Percentiles rank a stretch among this genome's conserved stretches.
Conservation (phyloP, 1,284 basidiomycete genomes). For the Ceraceosorus bombacis region DNA sequence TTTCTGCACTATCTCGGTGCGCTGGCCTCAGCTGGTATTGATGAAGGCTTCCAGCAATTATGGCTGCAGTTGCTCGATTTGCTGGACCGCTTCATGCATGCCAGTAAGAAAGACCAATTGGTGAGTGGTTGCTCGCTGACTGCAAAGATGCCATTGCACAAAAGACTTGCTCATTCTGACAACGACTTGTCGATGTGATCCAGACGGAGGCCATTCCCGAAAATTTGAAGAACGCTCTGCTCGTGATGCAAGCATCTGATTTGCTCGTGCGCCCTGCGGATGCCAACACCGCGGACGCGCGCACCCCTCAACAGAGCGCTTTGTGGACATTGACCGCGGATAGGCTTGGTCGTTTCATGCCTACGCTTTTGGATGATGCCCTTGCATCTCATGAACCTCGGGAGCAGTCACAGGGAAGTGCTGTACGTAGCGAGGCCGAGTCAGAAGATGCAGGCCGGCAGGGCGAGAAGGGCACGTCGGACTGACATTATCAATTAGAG, state of each 20-base stretch:
- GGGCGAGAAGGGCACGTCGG: too few species aligned
- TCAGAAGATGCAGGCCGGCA: too few species aligned
- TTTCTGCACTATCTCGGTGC: conserved; percentile 87
- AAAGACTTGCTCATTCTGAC: too few species aligned
- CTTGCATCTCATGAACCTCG: background rate
- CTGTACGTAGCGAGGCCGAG: too few species aligned
- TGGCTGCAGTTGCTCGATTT: conserved; percentile 90
- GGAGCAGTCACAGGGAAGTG: too few species aligned
- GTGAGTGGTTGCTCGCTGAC: too few species aligned
- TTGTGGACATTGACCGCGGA: conserved; percentile 26
- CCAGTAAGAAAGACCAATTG: conserved; percentile 76
- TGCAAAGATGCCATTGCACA: too few species aligned
- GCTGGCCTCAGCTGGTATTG: conserved; percentile 58
- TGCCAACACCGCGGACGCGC: background rate
- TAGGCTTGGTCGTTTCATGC: conserved; percentile 28
- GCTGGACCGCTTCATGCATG: conserved; percentile 78
- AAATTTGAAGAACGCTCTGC: conserved; percentile 88
- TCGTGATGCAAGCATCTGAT: conserved; percentile 86
- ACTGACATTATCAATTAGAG: too few species aligned
- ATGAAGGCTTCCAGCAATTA: conserved; percentile 62
- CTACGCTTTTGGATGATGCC: conserved; percentile 31
- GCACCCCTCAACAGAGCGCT: conserved; percentile 11
- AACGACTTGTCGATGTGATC: too few species aligned
- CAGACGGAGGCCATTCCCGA: conserved; percentile 82
- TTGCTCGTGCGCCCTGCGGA: conserved; percentile 65